Evolutionary conservation across 106 monocot species (phyloP).

Genomic region (Posidonia australis): DNA sequence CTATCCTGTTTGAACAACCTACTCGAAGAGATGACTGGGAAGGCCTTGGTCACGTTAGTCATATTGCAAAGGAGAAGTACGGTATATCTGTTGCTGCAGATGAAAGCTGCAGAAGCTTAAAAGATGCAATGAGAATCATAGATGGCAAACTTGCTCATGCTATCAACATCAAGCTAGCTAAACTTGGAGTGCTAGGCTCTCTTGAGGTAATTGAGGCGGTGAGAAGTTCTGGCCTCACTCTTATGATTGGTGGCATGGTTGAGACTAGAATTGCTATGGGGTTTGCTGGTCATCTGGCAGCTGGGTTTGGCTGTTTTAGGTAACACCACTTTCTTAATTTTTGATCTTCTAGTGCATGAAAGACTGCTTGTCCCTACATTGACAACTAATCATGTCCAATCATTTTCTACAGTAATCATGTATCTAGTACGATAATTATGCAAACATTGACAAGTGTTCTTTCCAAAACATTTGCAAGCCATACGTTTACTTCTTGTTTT

Average conservation of each 20-base stretch:
- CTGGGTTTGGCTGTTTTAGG: slow-evolving; percentile 91
- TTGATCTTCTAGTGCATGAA: neutral
- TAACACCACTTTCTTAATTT: slow-evolving; percentile 8
- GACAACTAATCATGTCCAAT: neutral
- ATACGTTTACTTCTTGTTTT: neutral
- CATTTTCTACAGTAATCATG: too few species aligned
- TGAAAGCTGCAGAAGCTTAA: slow-evolving; percentile 85
- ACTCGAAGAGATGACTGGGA: slow-evolving; percentile 89
- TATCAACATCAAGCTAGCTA: slow-evolving; percentile 87
- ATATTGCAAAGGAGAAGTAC: slow-evolving; percentile 58
- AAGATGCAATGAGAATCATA: slow-evolving; percentile 76
- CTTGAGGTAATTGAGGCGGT: slow-evolving; percentile 66
- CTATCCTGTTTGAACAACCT: slow-evolving; percentile 86
- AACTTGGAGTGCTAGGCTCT: slow-evolving; percentile 70
- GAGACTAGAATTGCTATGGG: slow-evolving; percentile 97
- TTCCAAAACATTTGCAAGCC: neutral
- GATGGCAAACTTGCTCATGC: slow-evolving; percentile 75
- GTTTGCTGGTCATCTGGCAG: slow-evolving; percentile 87
- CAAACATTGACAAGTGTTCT: neutral
- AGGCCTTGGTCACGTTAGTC: slow-evolving; percentile 54
- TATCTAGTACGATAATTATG: too few species aligned
- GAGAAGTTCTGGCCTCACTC: slow-evolving; percentile 31
- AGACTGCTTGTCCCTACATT: neutral
- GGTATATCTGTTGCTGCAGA: slow-evolving; percentile 79
- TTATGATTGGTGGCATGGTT: slow-evolving; percentile 98